Conservation (phyloP, 1,284 basidiomycete genomes). For the Sporisorium graminicola region DNA sequence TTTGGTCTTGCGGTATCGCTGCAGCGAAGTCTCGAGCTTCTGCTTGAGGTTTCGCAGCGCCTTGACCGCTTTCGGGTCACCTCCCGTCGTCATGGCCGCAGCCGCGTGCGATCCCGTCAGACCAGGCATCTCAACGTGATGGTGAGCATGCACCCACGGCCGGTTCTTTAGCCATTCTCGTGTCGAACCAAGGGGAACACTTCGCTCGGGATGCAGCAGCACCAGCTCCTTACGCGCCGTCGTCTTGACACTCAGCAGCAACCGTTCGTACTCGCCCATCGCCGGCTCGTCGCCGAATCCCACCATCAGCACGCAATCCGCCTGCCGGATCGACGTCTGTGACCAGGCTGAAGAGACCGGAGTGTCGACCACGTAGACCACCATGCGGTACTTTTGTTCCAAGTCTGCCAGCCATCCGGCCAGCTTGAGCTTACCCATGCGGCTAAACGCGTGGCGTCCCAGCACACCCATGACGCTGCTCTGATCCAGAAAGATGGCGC, state of each 20-base stretch:
- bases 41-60: constrained; percentile 83
- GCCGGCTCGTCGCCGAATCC: constrained; percentile 84
- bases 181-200: constrained; percentile 89
- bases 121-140: constrained; percentile 86
- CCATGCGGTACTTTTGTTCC: constrained; percentile 66
- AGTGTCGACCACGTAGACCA: constrained; percentile 68
- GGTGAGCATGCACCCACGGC: constrained; percentile 92
- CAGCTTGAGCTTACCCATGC: constrained; percentile 69
- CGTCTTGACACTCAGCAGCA: constrained; percentile 89
- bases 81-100: constrained; percentile 61
- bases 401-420: constrained; percentile 68
- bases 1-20: constrained; percentile 74
- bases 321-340: constrained; percentile 73
- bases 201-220: constrained; percentile 90
- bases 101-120: constrained; percentile 69
- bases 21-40: constrained; percentile 87
- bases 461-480: constrained; percentile 67
- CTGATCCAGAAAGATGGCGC: constrained; percentile 65
- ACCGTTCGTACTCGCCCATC: constrained; percentile 90
- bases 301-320: constrained; percentile 94
- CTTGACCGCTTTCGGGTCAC: constrained; percentile 88
- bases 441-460: constrained; percentile 66
- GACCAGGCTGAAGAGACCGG: constrained; percentile 67
- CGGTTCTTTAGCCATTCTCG: constrained; percentile 96
- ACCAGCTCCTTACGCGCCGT: constrained; percentile 97